A percentile compares a stretch with the other conserved stretches of the same genome.
Evolutionary conservation across 768 basidiomycete species (phyloP).

Genomic region (Lactifluus rugatus): DNA sequence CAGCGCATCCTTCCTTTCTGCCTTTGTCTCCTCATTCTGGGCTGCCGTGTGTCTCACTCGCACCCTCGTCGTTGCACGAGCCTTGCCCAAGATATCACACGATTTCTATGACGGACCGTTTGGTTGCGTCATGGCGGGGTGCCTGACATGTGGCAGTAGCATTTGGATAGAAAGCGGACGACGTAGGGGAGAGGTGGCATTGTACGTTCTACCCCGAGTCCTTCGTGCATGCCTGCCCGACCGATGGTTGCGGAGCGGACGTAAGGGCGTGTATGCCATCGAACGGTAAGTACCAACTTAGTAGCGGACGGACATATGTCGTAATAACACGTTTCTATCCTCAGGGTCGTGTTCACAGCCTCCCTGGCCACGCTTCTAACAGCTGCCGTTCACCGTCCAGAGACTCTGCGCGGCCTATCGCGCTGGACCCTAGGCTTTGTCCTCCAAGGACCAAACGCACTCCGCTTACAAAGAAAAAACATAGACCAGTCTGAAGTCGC

Average conservation of each 20-base stretch:
- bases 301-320: background rate
- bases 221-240: constrained; percentile 54
- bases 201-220: constrained; percentile 70
- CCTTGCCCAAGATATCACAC: constrained; percentile 60
- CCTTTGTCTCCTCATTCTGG: constrained; percentile 66
- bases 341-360: constrained; percentile 48
- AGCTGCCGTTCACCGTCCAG: constrained; percentile 48
- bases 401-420: constrained; percentile 61
- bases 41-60: constrained; percentile 59
- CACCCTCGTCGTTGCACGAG: constrained; percentile 50
- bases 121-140: constrained; percentile 57
- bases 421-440: constrained; percentile 63
- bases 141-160: constrained; percentile 60
- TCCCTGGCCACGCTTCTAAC: constrained; percentile 62
- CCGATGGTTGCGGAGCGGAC: constrained; percentile 39
- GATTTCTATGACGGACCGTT: constrained; percentile 73
- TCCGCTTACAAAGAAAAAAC: constrained; percentile 33
- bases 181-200: constrained; percentile 66
- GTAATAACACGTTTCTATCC: background rate
- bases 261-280: constrained; percentile 30
- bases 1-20: constrained; percentile 62
- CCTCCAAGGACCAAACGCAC: constrained; percentile 47
- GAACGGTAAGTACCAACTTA: constrained; percentile 42
- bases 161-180: constrained; percentile 70
- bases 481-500: constrained; percentile 14